Conservation (phyloP, 495 filamentous ascomycete genomes). For the Neurospora terricola region DNA sequence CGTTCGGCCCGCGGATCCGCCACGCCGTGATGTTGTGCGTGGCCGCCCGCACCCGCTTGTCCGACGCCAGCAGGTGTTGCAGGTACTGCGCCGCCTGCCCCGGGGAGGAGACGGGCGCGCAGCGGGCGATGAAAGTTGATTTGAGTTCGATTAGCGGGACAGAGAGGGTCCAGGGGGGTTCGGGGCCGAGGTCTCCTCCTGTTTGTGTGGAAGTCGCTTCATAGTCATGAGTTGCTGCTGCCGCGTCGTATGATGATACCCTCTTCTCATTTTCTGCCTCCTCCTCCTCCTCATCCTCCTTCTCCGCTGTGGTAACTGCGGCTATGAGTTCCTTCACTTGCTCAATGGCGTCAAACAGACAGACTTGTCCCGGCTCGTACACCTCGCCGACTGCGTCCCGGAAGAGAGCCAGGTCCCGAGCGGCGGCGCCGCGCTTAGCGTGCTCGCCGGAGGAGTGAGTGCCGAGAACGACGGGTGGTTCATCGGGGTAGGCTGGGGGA, state of each 20-base stretch:
- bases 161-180: slow-evolving; percentile 63
- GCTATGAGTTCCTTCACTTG: slow-evolving; percentile 35
- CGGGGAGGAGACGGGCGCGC: slow-evolving; percentile 53
- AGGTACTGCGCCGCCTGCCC: slow-evolving; percentile 59
- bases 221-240: background rate
- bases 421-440: slow-evolving; percentile 58
- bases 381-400: slow-evolving; percentile 53
- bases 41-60: slow-evolving; percentile 73
- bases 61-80: slow-evolving; percentile 60
- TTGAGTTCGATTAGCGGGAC: slow-evolving; percentile 68
- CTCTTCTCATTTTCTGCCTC: background rate
- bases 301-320: slow-evolving; percentile 4
- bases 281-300: background rate
- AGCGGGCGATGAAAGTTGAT: slow-evolving; percentile 78
- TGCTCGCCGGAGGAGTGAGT: slow-evolving; percentile 48
- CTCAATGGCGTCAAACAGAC: slow-evolving; percentile 79
- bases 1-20: slow-evolving; percentile 42
- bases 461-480: slow-evolving; percentile 59
- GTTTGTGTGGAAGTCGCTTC: background rate
- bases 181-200: slow-evolving; percentile 3
- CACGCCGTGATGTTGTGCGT: slow-evolving; percentile 82
- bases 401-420: slow-evolving; percentile 53
- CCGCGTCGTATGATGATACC: background rate
- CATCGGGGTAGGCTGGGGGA: slow-evolving; percentile 57
- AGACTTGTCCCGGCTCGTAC: slow-evolving; percentile 66